phyloP scores from a whole-genome alignment of 78 protist genomes.

The Dictyostelium purpureum region DNA sequence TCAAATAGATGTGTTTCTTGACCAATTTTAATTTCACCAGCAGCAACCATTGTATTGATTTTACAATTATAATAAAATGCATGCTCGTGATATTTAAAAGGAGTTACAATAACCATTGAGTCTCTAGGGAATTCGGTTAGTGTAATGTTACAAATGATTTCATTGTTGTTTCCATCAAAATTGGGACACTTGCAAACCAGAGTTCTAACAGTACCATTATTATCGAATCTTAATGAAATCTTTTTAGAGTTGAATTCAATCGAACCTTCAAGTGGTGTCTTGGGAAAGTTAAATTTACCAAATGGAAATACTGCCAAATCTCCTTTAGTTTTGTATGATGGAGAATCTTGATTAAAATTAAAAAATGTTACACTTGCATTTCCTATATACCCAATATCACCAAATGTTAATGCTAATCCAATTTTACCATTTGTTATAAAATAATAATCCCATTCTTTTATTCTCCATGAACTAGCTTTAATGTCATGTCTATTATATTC shows the following conservation, averaged over 20 bases:
- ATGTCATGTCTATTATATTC: not conserved
- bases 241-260: not conserved
- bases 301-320: not conserved
- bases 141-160: not conserved
- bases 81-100: not conserved
- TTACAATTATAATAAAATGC: constrained; percentile 1
- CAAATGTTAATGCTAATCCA: not conserved
- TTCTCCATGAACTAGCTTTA: not conserved
- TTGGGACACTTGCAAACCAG: not conserved
- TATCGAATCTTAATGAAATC: not conserved
- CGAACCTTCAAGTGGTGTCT: no score
- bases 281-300: constrained; percentile 5
- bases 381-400: constrained; percentile 9
- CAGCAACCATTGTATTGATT: not conserved
- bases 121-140: not conserved
- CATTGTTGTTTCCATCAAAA: no score
- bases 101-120: not conserved
- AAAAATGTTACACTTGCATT: not conserved
- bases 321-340: not conserved
- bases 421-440: not conserved
- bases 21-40: not conserved
- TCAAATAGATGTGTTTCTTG: not conserved
- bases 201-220: not conserved
- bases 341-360: not conserved
- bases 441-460: constrained; percentile 29